Evolutionary conservation across 2,329 filamentous ascomycete species (phyloP).

Genomic region (Curvularia sp.): DNA sequence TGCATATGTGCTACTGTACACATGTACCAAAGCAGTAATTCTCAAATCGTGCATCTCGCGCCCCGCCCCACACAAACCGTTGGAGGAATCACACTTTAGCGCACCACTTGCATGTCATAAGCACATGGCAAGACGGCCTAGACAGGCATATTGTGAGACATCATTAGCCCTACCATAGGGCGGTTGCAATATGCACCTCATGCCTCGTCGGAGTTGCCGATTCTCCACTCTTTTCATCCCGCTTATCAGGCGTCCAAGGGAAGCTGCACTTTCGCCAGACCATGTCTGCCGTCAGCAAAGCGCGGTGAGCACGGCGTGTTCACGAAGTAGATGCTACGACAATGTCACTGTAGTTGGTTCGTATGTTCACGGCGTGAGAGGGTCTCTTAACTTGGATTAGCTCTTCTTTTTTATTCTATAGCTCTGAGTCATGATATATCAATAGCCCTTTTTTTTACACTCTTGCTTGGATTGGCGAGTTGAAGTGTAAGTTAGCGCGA

Average conservation of each 20-base stretch:
- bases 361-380: background rate
- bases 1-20: background rate
- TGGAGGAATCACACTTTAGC: background rate
- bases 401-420: background rate
- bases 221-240: constrained; percentile 13
- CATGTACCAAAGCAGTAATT: background rate
- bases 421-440: background rate
- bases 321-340: background rate
- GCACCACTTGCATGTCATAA: background rate
- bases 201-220: constrained; percentile 3
- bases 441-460: background rate
- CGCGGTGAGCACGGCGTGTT: constrained; percentile 1
- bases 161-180: background rate
- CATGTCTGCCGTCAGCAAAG: constrained; percentile 2
- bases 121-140: constrained; percentile 1
- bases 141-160: constrained; percentile 1
- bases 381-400: background rate
- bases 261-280: constrained; percentile 4
- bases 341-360: background rate
- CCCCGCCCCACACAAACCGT: background rate
- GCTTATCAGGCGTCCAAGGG: constrained; percentile 9
- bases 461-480: background rate
- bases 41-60: background rate
- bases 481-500: background rate
- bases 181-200: background rate